These are phyloP conservation scores for Candida alai DNA, from an alignment of 805 yeast genomes.

Conservation along the genomic window DNA sequence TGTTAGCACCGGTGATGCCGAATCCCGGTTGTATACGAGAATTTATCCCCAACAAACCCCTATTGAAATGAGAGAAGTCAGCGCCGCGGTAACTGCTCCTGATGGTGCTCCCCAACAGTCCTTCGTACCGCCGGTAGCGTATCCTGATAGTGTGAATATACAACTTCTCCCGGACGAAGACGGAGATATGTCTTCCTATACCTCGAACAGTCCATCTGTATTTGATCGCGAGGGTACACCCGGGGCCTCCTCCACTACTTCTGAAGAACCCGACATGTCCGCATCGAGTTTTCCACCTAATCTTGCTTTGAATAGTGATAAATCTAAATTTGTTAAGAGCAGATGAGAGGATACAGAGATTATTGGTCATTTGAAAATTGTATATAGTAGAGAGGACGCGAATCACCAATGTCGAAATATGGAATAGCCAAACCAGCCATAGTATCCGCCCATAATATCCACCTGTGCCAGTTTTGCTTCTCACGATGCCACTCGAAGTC, in stretches of 20 bases:
- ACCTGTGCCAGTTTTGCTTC: no score
- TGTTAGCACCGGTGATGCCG: conserved; percentile 9
- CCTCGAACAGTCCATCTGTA: conserved; percentile 37
- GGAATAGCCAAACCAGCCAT: no score
- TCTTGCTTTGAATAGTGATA: neutral
- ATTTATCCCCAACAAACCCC: conserved; percentile 4
- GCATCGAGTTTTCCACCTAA: neutral
- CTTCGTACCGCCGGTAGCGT: neutral
- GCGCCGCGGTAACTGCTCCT: conserved; percentile 2
- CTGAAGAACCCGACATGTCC: conserved; percentile 26
- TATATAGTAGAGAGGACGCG: no score
- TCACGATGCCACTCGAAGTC: no score
- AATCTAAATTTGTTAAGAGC: neutral
- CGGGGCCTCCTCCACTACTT: conserved; percentile 31
- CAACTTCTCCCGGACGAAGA: conserved; percentile 12
- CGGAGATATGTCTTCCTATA: conserved; percentile 27
- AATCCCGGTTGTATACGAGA: conserved; percentile 6
- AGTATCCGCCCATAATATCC: no score
- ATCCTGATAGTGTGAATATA: conserved; percentile 19
- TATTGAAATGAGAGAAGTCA: conserved; percentile 3
- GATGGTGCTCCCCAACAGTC: conserved; percentile 1
- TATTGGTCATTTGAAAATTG: no score
- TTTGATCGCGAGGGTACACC: conserved; percentile 29
- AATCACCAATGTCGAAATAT: no score
- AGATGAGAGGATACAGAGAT: neutral